These are phyloP conservation scores for Pichia manshurica DNA, from an alignment of 805 yeast genomes.

Conservation along the genomic window DNA sequence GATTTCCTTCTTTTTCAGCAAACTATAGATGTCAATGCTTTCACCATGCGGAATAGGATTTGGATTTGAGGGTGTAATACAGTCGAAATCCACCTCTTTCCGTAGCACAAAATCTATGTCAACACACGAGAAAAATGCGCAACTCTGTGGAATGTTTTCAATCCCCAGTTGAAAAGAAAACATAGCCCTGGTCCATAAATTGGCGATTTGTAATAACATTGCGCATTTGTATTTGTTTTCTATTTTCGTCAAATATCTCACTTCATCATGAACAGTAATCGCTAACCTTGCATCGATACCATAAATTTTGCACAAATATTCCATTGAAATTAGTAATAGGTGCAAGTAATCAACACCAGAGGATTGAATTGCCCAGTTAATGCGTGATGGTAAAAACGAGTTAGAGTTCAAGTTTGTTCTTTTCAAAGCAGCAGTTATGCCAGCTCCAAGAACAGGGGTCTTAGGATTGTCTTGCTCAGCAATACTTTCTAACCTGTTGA, in stretches of 20 bases:
- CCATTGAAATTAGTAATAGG: slow-evolving; percentile 78
- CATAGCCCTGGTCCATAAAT: slow-evolving; percentile 94
- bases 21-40: slow-evolving; percentile 51
- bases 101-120: slow-evolving; percentile 85
- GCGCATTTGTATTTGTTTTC: slow-evolving; percentile 74
- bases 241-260: slow-evolving; percentile 70
- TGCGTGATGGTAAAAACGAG: slow-evolving; percentile 78
- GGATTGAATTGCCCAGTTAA: slow-evolving; percentile 97
- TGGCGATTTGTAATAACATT: slow-evolving; percentile 78
- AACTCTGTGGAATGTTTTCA: slow-evolving; percentile 82
- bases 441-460: slow-evolving; percentile 91
- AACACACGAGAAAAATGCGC: slow-evolving; percentile 92
- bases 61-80: slow-evolving; percentile 86
- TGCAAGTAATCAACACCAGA: slow-evolving; percentile 97
- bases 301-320: slow-evolving; percentile 62
- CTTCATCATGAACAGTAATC: slow-evolving; percentile 92
- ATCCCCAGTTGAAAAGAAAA: slow-evolving; percentile 91
- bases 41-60: slow-evolving; percentile 73
- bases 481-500: slow-evolving; percentile 80
- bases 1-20: slow-evolving; percentile 40
- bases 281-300: slow-evolving; percentile 68
- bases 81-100: slow-evolving; percentile 88
- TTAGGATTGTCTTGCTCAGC: slow-evolving; percentile 76
- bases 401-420: slow-evolving; percentile 57
- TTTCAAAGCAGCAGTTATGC: slow-evolving; percentile 80